Conservation (phyloP, 371 early-diverging fungal species). For the Batkoa obscura region DNA sequence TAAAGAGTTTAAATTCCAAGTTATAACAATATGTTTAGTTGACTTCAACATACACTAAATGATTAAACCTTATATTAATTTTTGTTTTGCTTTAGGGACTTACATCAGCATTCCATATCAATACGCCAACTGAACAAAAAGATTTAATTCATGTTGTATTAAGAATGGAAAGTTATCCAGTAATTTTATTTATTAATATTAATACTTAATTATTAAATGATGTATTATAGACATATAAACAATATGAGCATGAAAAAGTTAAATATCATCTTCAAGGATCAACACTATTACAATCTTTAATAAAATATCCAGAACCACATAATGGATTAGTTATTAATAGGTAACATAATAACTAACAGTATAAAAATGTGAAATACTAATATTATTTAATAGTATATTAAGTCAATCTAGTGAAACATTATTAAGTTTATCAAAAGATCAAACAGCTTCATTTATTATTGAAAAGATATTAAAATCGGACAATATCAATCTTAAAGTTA, state of each 20-base stretch:
- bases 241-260: slow-evolving; percentile 13
- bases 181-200: slow-evolving; percentile 22
- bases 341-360: slow-evolving; percentile 11
- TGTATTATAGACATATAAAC: slow-evolving; percentile 7
- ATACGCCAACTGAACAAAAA: slow-evolving; percentile 22
- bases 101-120: slow-evolving; percentile 22
- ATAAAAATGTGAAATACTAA: neutral
- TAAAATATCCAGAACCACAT: slow-evolving; percentile 39
- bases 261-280: slow-evolving; percentile 51
- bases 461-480: slow-evolving; percentile 41
- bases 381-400: slow-evolving; percentile 11
- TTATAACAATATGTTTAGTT: no score
- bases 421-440: slow-evolving; percentile 38
- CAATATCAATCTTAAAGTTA: slow-evolving; percentile 29
- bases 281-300: slow-evolving; percentile 41
- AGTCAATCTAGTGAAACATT: slow-evolving; percentile 25
- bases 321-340: slow-evolving; percentile 34
- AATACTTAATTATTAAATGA: slow-evolving; percentile 8
- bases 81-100: neutral
- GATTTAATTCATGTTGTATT: slow-evolving; percentile 35
- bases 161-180: slow-evolving; percentile 8
- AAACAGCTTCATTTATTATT: slow-evolving; percentile 49
- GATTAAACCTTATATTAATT: slow-evolving; percentile 14
- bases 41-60: no score
- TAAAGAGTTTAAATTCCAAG: no score